Base-by-base conservation (phyloP, 1,284 basidiomycete species). In the Austroboletus niveus region DNA sequence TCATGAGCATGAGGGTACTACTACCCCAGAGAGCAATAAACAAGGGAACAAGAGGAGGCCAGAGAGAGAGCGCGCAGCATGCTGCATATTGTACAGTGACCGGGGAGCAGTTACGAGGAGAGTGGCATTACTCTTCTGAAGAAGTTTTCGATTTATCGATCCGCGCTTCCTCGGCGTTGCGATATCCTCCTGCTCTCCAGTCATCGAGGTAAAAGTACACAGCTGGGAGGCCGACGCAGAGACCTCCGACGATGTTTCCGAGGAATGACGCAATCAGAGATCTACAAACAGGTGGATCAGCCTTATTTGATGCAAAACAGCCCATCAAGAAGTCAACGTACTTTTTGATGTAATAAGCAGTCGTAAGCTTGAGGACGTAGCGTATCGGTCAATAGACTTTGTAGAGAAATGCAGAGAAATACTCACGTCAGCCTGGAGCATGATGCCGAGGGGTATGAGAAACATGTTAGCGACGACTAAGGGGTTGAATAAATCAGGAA, bases 391-490 rank as follows among this genome's bases (percentile, higher is more conserved):
- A 62, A 52, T 45, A 27, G 40, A 30, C 27, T 34, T 35, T 15
- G 12, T 9, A 42, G 14, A 15, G 43, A 36, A 36, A 32, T 6
- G 31, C 31, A 20, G 17, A 29, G 45, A 44, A 51, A 17, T 12
- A 64, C 80, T 60, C 64, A 85, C 85, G 49, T 80, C 69, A 17
- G 84, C 82, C 41, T 82, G 80, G 60, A 87, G 84, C 75, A 87
- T 81, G 46, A 90, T 87, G n/a, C 84, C 76, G 46, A 89, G 68
- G 8, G 86, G 83, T 6, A 88, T 71, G 9, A 80, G 85, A 66
- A 84, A 88, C 87, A 89, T 89, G 64, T 88, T 88, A 27, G 86
- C 85, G 29, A 84, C 70, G 10, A 84, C 82, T 82, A 48, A 24
- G 50, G 36, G 31, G 47, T 47, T 40, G 36, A 17, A n/a, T 38